Evolutionary conservation across 148 eudicot genomes (phyloP).

Genomic region (Fagopyrum esculentum): DNA sequence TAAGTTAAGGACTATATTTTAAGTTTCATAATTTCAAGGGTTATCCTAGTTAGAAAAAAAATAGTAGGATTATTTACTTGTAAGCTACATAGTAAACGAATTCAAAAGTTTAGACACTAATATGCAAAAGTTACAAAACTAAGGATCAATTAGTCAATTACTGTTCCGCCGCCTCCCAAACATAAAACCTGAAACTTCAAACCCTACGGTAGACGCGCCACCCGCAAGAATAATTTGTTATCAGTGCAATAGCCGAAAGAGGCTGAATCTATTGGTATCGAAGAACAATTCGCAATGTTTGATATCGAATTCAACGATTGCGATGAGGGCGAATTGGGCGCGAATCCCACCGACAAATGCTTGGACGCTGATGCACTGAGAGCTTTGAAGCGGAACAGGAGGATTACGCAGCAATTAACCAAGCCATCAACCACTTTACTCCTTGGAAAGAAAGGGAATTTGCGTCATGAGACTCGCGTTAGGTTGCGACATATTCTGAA

Average conservation of each 20-base stretch:
- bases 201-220: too few relatives aligned
- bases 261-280: neutral
- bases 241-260: neutral
- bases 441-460: conserved; percentile 24
- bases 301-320: neutral
- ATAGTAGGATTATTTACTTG: too few relatives aligned
- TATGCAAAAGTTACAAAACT: too few relatives aligned
- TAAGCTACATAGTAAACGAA: too few relatives aligned
- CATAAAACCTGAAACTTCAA: too few relatives aligned
- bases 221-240: too few relatives aligned
- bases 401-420: conserved; percentile 22
- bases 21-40: too few relatives aligned
- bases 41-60: too few relatives aligned
- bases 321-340: neutral
- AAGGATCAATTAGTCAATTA: too few relatives aligned
- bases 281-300: neutral
- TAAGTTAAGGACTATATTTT: too few relatives aligned
- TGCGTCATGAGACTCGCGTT: conserved; percentile 35
- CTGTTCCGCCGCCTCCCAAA: too few relatives aligned
- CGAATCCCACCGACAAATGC: neutral
- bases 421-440: conserved; percentile 46
- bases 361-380: neutral
- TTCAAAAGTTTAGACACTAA: too few relatives aligned
- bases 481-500: conserved; percentile 38
- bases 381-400: neutral